Percentiles rank a stretch among this genome's conserved stretches.
phyloP scores from a whole-genome alignment of 2,329 filamentous ascomycete species.

The Onygenales sp. region DNA sequence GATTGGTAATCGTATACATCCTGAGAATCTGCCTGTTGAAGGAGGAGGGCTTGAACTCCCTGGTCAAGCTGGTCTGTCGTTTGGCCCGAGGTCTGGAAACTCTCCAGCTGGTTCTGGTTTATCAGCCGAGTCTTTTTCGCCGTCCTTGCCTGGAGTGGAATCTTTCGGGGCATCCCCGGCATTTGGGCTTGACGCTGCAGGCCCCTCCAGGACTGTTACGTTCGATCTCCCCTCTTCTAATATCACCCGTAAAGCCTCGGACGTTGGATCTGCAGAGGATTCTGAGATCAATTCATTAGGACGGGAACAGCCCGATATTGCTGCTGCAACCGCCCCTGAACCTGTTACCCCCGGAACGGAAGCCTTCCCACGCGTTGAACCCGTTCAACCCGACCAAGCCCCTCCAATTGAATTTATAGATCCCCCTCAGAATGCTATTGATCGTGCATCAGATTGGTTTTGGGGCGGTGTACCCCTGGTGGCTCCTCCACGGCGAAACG shows the following conservation, averaged over 20 bases:
- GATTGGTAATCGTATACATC: not conserved
- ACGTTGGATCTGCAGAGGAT: not conserved
- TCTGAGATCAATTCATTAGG: too few relatives aligned
- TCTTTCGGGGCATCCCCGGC: not conserved
- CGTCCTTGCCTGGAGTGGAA: not conserved
- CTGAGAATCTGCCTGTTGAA: not conserved
- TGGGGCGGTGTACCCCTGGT: constrained; percentile 32
- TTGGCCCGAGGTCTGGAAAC: not conserved
- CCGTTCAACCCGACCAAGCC: not conserved
- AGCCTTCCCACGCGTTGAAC: too few relatives aligned
- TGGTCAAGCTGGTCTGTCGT: not conserved
- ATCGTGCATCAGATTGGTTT: constrained; percentile 32
- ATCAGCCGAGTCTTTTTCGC: not conserved
- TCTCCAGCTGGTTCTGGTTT: not conserved
- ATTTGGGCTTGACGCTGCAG: not conserved
- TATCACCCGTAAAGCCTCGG: not conserved
- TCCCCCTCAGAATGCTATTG: constrained; percentile 14
- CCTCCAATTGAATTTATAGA: constrained; percentile 1
- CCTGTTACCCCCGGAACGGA: too few relatives aligned
- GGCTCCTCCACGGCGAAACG: constrained; percentile 15
- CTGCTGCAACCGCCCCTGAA: too few relatives aligned
- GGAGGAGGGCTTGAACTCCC: not conserved
- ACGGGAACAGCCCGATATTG: too few relatives aligned
- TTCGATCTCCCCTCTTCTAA: not conserved
- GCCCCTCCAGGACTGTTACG: not conserved